Base-by-base conservation (phyloP, 192 early-diverging fungal species). In the Backusella tuberculispora region DNA sequence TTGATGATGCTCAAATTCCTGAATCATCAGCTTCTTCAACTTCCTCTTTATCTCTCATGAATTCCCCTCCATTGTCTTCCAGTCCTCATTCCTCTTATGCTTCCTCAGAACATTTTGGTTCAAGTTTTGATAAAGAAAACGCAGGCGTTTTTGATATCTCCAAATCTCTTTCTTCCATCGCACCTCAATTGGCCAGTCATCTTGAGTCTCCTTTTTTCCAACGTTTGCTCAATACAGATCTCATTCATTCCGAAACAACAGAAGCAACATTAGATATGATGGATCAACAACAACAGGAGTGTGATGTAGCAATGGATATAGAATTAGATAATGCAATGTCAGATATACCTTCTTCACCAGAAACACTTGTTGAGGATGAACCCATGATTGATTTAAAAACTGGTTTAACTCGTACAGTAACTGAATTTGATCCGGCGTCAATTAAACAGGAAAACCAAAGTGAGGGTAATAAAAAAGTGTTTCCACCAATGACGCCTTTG, bases 401-500 rank as follows among this genome's bases (percentile, higher is more conserved):
- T 67, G 66, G 66, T n/a, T 67, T 67, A 38, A 40, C 66, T 43
- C 66, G 66, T 43, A 43, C 21, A 13, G 42, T 43, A 67, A 67
- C 37, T 24, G 66, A 67, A 42, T 42, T 19, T 40, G 42, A 40
- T 40, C 66, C 66, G 10, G 19, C n/a, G 21, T 24, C n/a, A 14
- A n/a, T 43, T 44, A 43, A 42, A 26, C 21, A 60, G 53, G 53
- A 60, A 13, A 60, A 9, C 26, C 53, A 24, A 26, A 60, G 21
- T 12, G 53, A 60, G 53, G 53, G 53, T 26, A 34, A 2, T 21
- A 67, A 67, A n/a, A 67, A 67, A 4, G 42, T 67, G 66, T 46
- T 71, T 71, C 74, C 77, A 26, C 77, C 77, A 43, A 78, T 78
- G 77, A 73, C 66, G 17, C 72, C 77, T 37, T 48, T 78, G 15